Conservation (phyloP, 1,284 basidiomycete genomes). For the Pseudozyma pruni region DNA sequence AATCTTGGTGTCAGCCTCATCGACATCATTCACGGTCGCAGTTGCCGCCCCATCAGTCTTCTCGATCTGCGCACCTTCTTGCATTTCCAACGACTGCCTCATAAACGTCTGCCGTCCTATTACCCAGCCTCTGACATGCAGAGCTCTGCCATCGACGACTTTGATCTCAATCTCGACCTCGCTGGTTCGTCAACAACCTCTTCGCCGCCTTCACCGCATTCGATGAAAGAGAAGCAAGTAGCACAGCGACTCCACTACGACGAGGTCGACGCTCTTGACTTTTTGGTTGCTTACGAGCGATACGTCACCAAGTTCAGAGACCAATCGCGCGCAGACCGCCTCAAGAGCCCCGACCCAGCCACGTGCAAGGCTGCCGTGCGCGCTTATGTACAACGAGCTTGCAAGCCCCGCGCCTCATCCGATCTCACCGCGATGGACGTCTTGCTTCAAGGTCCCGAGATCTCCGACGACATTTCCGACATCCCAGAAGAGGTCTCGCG, state of each 20-base stretch:
- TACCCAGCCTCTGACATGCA: constrained; percentile 44
- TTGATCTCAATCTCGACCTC: constrained; percentile 27
- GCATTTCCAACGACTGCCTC: constrained; percentile 39
- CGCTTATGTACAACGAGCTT: constrained; percentile 29
- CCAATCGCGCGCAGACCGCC: constrained; percentile 30
- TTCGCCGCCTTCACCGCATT: constrained; percentile 3
- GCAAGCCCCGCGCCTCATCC: constrained; percentile 25
- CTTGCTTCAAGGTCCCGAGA: constrained; percentile 7
- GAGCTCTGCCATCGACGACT: constrained; percentile 22
- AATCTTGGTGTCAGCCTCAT: constrained; percentile 47
- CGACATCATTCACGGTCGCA: constrained; percentile 55
- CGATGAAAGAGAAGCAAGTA: constrained; percentile 5
- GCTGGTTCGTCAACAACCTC: constrained; percentile 9
- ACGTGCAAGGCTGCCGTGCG: constrained; percentile 41
- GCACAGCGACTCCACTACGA: constrained; percentile 26
- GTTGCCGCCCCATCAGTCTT: constrained; percentile 54
- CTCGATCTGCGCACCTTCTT: constrained; percentile 32
- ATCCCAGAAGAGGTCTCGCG: constrained; percentile 14
- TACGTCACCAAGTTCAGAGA: constrained; percentile 44
- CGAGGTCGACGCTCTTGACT: constrained; percentile 56
- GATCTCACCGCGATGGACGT: constrained; percentile 30
- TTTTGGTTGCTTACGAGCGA: constrained; percentile 52
- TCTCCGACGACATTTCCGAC: constrained; percentile 3
- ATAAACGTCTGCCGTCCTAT: constrained; percentile 26
- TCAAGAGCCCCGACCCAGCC: constrained; percentile 34